phyloP scores from a whole-genome alignment of 73 alveolate species.

The Paramecium sonneborni region DNA sequence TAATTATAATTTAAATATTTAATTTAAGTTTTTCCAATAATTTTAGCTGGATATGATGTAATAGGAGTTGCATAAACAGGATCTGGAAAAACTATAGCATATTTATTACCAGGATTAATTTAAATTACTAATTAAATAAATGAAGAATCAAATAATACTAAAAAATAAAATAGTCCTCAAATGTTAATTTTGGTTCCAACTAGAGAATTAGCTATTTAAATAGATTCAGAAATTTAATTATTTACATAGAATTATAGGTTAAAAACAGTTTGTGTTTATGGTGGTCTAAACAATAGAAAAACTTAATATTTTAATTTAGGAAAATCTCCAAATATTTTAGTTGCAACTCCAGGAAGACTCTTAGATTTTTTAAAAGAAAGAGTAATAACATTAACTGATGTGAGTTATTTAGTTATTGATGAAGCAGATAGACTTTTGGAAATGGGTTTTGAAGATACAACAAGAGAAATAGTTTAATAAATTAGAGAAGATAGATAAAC shows the following conservation, averaged over 20 bases:
- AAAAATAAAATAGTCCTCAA: slow-evolving; percentile 73
- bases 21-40: slow-evolving; percentile 76
- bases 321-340: slow-evolving; percentile 74
- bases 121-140: slow-evolving; percentile 64
- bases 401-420: slow-evolving; percentile 79
- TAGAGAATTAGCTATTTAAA: slow-evolving; percentile 77
- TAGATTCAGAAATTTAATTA: slow-evolving; percentile 70
- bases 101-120: slow-evolving; percentile 75
- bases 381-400: slow-evolving; percentile 68
- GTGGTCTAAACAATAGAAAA: slow-evolving; percentile 74
- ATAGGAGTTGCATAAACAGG: slow-evolving; percentile 82
- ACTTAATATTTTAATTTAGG: slow-evolving; percentile 70
- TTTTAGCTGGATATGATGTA: slow-evolving; percentile 78
- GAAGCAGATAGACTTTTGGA: slow-evolving; percentile 89
- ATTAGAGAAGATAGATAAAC: slow-evolving; percentile 79
- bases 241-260: slow-evolving; percentile 70
- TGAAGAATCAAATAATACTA: neutral
- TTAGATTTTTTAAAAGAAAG: slow-evolving; percentile 74
- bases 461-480: slow-evolving; percentile 69
- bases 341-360: slow-evolving; percentile 85
- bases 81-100: slow-evolving; percentile 83
- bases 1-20: neutral
- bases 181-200: slow-evolving; percentile 81
- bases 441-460: slow-evolving; percentile 82
- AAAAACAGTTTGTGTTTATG: slow-evolving; percentile 77